Evolutionary conservation across 257 asterid species (phyloP).

Genomic region (Solanum dulcamara): DNA sequence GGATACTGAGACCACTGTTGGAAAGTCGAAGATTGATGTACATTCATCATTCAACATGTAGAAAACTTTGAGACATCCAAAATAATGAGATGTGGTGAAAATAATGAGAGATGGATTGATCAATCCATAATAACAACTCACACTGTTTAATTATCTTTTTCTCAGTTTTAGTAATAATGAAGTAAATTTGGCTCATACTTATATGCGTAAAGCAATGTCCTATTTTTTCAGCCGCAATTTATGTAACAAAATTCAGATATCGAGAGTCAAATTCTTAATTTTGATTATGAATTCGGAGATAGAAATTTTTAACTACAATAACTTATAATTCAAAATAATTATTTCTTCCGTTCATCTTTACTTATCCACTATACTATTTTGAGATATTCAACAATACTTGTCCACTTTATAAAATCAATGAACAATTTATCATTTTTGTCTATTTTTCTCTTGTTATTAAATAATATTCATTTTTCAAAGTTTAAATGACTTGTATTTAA

Average conservation of each 20-base stretch:
- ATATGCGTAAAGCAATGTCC: not conserved
- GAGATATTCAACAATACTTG: too few relatives aligned
- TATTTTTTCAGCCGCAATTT: too few relatives aligned
- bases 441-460: too few relatives aligned
- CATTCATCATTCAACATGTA: not conserved
- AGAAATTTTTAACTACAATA: not conserved
- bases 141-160: not conserved
- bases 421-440: too few relatives aligned
- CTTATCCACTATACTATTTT: too few relatives aligned
- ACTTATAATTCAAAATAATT: not conserved
- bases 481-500: too few relatives aligned
- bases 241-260: not conserved
- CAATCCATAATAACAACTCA: too few relatives aligned
- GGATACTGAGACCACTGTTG: not conserved
- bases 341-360: too few relatives aligned
- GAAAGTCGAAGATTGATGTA: not conserved
- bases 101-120: not conserved
- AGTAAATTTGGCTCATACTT: not conserved
- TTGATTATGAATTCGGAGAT: not conserved
- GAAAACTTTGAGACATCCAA: not conserved
- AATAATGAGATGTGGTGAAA: not conserved
- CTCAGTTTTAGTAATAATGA: not conserved
- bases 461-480: too few relatives aligned
- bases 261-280: not conserved
- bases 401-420: too few relatives aligned